Evolutionary conservation across 2,329 filamentous ascomycete species (phyloP).

Genomic region (Cercospora canescens): DNA sequence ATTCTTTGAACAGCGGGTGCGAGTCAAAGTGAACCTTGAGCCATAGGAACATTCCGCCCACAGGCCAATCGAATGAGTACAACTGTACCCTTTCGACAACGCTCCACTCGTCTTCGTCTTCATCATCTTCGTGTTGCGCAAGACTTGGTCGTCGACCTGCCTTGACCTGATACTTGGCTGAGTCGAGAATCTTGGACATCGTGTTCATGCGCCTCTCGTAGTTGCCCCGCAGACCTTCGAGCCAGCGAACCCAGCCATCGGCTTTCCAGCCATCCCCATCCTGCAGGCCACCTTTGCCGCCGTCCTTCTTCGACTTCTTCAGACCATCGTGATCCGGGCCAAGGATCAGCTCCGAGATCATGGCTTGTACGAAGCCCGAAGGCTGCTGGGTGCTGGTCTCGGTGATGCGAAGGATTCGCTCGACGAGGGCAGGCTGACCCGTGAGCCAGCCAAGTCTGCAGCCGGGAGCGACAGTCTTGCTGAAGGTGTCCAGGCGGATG

Average conservation of each 20-base stretch:
- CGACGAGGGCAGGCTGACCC: constrained; percentile 73
- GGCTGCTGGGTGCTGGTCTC: constrained; percentile 81
- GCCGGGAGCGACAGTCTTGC: constrained; percentile 87
- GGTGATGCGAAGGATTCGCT: constrained; percentile 71
- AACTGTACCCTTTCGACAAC: constrained; percentile 73
- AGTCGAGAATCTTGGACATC: constrained; percentile 75
- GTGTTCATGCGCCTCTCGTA: constrained; percentile 83
- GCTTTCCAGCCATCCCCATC: constrained; percentile 70
- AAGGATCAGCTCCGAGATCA: constrained; percentile 76
- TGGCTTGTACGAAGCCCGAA: constrained; percentile 83
- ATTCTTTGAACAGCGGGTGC: constrained; percentile 66
- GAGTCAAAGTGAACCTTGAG: constrained; percentile 67
- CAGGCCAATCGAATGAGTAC: constrained; percentile 75
- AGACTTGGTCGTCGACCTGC: constrained; percentile 51
- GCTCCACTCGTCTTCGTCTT: constrained; percentile 64
- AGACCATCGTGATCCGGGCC: constrained; percentile 62
- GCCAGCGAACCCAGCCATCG: constrained; percentile 88
- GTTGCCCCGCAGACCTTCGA: constrained; percentile 76
- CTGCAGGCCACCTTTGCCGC: constrained; percentile 48
- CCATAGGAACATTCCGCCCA: constrained; percentile 94
- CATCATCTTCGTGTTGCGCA: constrained; percentile 24
- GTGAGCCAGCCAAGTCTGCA: constrained; percentile 91
- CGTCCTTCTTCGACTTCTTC: constrained; percentile 39
- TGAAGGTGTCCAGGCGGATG: constrained; percentile 88
- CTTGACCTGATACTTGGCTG: constrained; percentile 65